Evolutionary conservation across 768 basidiomycete species (phyloP), one percentile per base, ranked within the genome.

Genomic region (Termitomyces sp.): DNA sequence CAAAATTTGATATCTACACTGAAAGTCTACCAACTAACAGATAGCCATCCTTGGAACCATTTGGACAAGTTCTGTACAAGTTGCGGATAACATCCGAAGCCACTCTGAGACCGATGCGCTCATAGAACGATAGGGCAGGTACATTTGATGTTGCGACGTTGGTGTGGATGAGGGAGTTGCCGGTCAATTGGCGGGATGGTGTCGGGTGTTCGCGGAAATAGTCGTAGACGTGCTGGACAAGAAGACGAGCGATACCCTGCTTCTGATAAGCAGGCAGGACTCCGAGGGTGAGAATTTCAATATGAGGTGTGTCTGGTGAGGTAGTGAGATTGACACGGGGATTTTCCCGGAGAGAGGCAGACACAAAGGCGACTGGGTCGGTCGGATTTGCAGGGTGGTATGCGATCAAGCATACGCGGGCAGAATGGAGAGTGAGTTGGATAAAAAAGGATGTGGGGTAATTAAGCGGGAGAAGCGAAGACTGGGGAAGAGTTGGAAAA

Each of bases 201-300:
- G 53, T 59, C 62, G 63, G 56, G 52, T 68, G 62, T 54, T 65
- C 62, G 32, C 65, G 63, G 60, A 75, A 60, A 45, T 64, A 62
- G 34, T 68, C 52, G 45, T 70, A 51, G 0, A 72, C 65, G 30
- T 67, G 64, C 30, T 64, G 66, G 28, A 80, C 63, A 55, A 82
- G 74, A 19, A 67, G 71, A 34, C 71, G 72, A 10, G 76, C 79
- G 37, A 81, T 64, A 37, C 78, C 77, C 35, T 62, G 62, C 12
- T 76, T 66, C 56, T 72, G 78, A 63, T 71, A 75, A 2, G 69
- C 58, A 3, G 79, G 78, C 42, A 74, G 70, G 15, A 82, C 77
- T 34, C 80, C 79, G 2, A 82, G 75, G 1, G 79, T 79, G 32
- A 80, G 76, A 57, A 82, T 75, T 62, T 80, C 75, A 21, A 82